A percentile compares a stretch with the other conserved stretches of the same genome.
phyloP scores from a whole-genome alignment of 805 yeast species.

The Zygoascus flipseniorum region DNA sequence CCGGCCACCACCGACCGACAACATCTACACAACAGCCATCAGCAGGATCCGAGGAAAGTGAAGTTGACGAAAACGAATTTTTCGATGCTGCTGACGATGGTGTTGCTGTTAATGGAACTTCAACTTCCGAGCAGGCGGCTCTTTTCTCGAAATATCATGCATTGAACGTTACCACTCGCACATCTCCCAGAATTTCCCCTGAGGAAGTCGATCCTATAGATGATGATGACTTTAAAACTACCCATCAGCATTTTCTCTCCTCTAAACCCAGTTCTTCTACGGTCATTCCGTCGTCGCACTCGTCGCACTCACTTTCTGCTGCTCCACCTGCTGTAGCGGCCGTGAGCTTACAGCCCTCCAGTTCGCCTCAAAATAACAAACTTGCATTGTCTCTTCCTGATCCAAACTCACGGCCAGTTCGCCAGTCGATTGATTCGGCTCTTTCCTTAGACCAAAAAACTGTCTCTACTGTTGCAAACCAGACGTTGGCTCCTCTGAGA shows the following conservation, averaged over 20 bases:
- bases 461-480: neutral
- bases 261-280: neutral
- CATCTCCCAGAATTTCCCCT: neutral
- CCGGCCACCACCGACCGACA: too few species aligned
- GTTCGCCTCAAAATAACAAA: neutral
- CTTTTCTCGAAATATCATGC: neutral
- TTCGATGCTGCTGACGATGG: neutral
- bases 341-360: neutral
- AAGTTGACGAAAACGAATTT: neutral
- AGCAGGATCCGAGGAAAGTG: neutral
- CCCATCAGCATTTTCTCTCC: neutral
- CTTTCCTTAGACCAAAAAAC: neutral
- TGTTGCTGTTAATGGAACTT: neutral
- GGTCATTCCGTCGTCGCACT: neutral
- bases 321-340: neutral
- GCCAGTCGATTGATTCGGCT: constrained; percentile 2
- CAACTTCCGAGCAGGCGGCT: neutral
- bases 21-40: too few species aligned
- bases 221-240: neutral
- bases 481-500: neutral
- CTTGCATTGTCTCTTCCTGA: neutral
- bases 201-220: neutral
- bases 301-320: neutral
- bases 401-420: neutral
- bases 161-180: neutral